phyloP scores from a whole-genome alignment of 495 filamentous ascomycete species.

The Lepidopterella palustris region DNA sequence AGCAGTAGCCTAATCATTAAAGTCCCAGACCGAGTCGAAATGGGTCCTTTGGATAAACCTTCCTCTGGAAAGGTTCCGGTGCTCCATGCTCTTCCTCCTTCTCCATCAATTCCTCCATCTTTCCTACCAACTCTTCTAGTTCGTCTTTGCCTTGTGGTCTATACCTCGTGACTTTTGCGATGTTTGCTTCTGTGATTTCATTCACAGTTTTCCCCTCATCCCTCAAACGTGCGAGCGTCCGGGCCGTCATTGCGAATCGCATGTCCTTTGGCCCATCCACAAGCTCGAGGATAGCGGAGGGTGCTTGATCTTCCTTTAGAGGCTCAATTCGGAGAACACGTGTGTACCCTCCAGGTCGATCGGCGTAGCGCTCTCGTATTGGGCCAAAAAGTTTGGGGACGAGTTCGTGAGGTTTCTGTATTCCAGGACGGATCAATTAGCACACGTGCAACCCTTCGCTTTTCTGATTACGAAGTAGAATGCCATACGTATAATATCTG shows the following conservation, averaged over 20 bases:
- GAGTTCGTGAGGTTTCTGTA: slow-evolving; percentile 35
- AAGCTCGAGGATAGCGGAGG: slow-evolving; percentile 87
- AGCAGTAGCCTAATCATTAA: not conserved
- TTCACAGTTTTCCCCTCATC: slow-evolving; percentile 44
- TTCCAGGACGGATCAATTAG: not conserved
- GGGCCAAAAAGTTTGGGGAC: slow-evolving; percentile 84
- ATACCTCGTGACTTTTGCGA: slow-evolving; percentile 77
- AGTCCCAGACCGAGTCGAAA: not conserved
- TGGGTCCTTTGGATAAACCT: slow-evolving; percentile 24
- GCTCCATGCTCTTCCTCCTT: slow-evolving; percentile 26
- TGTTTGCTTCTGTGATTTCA: slow-evolving; percentile 68
- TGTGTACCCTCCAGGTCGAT: slow-evolving; percentile 89
- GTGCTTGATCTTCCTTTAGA: slow-evolving; percentile 66
- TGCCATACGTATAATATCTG: slow-evolving; percentile 72
- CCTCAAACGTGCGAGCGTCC: slow-evolving; percentile 60
- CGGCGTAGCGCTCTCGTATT: slow-evolving; percentile 68
- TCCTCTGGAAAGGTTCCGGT: not conserved
- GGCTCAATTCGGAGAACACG: slow-evolving; percentile 84
- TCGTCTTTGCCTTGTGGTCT: slow-evolving; percentile 57
- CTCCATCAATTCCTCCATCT: slow-evolving; percentile 41
- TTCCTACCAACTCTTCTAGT: slow-evolving; percentile 65
- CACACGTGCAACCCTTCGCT: not conserved
- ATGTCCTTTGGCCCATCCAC: slow-evolving; percentile 94
- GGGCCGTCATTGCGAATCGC: slow-evolving; percentile 87
- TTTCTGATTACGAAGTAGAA: not conserved